These are phyloP conservation scores for Pholiota adiposa DNA, from an alignment of 1,284 basidiomycete species.

Conservation along the genomic window DNA sequence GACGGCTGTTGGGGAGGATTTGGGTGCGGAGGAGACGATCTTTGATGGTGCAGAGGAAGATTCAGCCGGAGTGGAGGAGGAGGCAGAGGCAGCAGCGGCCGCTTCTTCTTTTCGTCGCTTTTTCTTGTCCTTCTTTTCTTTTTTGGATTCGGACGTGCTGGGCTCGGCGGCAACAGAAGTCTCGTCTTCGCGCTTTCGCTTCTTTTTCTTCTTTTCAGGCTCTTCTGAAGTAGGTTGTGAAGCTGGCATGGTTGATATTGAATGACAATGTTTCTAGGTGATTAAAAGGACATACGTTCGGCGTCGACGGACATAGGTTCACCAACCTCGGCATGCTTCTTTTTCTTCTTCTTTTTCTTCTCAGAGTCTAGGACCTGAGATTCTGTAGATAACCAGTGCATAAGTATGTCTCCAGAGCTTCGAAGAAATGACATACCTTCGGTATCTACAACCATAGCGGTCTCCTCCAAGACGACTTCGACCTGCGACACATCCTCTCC, in stretches of 20 bases:
- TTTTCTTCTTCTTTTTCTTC: slow-evolving; percentile 25
- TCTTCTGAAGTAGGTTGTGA: slow-evolving; percentile 12
- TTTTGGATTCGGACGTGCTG: slow-evolving; percentile 23
- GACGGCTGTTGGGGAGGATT: slow-evolving; percentile 17
- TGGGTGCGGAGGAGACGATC: slow-evolving; percentile 6
- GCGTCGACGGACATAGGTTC: slow-evolving; percentile 22
- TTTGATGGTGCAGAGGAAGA: slow-evolving; percentile 19
- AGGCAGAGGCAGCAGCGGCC: slow-evolving; percentile 9
- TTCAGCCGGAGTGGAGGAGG: slow-evolving; percentile 21
- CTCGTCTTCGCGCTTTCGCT: slow-evolving; percentile 32
- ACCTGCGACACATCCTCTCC: slow-evolving; percentile 16
- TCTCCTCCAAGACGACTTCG: slow-evolving; percentile 10
- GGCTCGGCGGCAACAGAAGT: slow-evolving; percentile 3
- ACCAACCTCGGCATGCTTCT: slow-evolving; percentile 19
- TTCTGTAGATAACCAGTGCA: not conserved
- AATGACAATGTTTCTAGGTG: not conserved
- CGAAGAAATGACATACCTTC: slow-evolving; percentile 17
- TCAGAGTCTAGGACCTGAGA: slow-evolving; percentile 7
- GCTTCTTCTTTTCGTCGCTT: slow-evolving; percentile 29
- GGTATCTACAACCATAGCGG: slow-evolving; percentile 25
- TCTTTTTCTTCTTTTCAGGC: slow-evolving; percentile 32
- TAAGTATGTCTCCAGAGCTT: not conserved
- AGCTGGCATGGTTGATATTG: not conserved
- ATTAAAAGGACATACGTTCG: slow-evolving; percentile 16
- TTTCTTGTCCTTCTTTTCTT: slow-evolving; percentile 35